Evolutionary conservation across 2,329 filamentous ascomycete species (phyloP), one percentile per base, ranked within the genome.

Genomic region (Aureobasidium uvarum): DNA sequence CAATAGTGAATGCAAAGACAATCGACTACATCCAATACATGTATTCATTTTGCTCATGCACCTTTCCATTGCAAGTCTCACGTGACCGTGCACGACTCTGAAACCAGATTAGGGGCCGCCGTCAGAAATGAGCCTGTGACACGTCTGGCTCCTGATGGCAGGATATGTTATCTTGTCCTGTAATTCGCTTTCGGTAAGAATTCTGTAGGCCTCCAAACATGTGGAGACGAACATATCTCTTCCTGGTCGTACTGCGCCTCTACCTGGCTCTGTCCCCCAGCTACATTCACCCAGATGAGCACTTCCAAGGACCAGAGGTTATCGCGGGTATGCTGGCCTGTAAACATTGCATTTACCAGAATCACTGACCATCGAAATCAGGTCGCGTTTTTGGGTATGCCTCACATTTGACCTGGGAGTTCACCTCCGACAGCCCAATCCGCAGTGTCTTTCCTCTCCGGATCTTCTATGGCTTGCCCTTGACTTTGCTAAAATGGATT

Each of bases 251-350:
- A 71, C 86, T 96, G 73, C 89, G 95, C 77, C 84, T 98, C 74
- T 98, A 94, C 85, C 94, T 98, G 77, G 94, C 95, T 67, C 81
- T 98, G 69, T 93, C 90, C 69, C 91, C 95, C 66, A 98, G 94
- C 82, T 99, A 99, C 78, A 86, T 99, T 54, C 95, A 99, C 77
- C 95, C 95, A 5, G 95, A 99, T 80, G 95, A 99, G 83, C 95
- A 98, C 81, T 99, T 99, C 74, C 95, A 99, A 80, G 95, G 95
- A 41, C 95, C 95, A 18, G 95, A 99, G 81, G 89, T 98, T 69
- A 95, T 98, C 74, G 93, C 94, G 74, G 94, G 94, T 97, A 86
- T 71, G 88, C 80, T 48, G 23, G 14, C 36, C 46, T 62, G 33
- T 28, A 41, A 13, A 62, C n/a, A 18, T 62, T 31, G 16, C n/a